Base-by-base conservation (phyloP, 495 filamentous ascomycete species). In the Apiosordaria backusii region DNA sequence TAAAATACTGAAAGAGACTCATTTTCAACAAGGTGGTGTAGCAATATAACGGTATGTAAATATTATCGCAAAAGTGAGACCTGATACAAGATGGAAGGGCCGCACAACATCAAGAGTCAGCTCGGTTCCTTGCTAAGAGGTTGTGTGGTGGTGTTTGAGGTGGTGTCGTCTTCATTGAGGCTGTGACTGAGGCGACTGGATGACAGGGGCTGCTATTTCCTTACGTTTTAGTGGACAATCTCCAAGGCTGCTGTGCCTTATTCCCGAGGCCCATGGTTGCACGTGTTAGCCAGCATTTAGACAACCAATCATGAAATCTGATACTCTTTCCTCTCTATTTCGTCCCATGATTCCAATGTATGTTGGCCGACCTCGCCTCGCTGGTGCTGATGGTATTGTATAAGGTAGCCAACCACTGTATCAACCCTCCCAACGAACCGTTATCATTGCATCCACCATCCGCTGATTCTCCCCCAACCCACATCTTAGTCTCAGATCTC, bases 1-100 rank as follows among this genome's bases (percentile, higher is more conserved):
- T 50, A 25, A 59, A 13, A 21, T 60, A 54, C 60, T 60, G 53
- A 57, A 35, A 55, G 52, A 55, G 52, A 5, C 52, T 21, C 52
- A 55, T 19, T 15, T 55, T 18, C 10, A 15, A 15, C 35, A 13
- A 45, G 5, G 5, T 45, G 35, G 13, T 45, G 35, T 45, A 13
- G 35, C 16, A 15, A 45, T 45, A 15, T 45, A 45, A 45, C n/a
- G n/a, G n/a, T n/a, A n/a, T 45, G 35, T 45, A 15, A 15, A 45
- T 45, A 13, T 45, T 45, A 45, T 45, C 35, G 9, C 16, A 45
- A 45, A 45, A 13, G 35, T 45, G 35, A 45, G 35, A 15, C 9
- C 13, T 45, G 10, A 13, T 45, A 15, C n/a, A 45, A 45, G 3
- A 45, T 45, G 5, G 35, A 45, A 45, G 35, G 35, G 35, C 16